Percentiles rank a stretch among this genome's conserved stretches.
Conservation (phyloP, 495 filamentous ascomycete species). For the Aspergillus asperescens region DNA sequence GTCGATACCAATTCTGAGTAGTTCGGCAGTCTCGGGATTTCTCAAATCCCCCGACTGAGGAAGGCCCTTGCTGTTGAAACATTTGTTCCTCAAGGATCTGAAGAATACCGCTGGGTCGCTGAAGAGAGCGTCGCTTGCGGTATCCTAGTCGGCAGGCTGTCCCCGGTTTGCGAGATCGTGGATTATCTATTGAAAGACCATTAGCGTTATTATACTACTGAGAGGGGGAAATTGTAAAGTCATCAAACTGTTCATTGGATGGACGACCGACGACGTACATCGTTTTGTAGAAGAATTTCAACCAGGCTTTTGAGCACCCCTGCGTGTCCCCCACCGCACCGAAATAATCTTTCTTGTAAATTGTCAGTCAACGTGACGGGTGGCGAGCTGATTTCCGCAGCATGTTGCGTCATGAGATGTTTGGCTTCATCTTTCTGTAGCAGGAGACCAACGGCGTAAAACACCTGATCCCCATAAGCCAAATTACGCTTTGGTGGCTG, state of each 20-base stretch:
- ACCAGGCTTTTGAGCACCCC: not conserved
- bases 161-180: not conserved
- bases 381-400: not conserved
- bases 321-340: not conserved
- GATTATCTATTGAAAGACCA: not conserved
- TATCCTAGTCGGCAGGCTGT: not conserved
- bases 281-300: not conserved
- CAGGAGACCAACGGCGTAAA: not conserved
- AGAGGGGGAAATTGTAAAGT: not conserved
- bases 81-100: not conserved
- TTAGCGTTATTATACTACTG: not conserved
- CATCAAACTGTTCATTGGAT: no score
- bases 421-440: not conserved
- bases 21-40: not conserved
- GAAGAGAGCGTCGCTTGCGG: not conserved
- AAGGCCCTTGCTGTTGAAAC: not conserved
- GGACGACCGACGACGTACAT: not conserved
- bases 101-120: no score
- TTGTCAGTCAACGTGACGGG: not conserved
- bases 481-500: no score
- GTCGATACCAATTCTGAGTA: not conserved
- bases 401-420: not conserved
- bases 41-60: no score
- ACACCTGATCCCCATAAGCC: no score
- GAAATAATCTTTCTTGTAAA: not conserved